These are phyloP conservation scores for Mycotypha africana DNA, from an alignment of 371 early-diverging fungal species.

Conservation along the genomic window DNA sequence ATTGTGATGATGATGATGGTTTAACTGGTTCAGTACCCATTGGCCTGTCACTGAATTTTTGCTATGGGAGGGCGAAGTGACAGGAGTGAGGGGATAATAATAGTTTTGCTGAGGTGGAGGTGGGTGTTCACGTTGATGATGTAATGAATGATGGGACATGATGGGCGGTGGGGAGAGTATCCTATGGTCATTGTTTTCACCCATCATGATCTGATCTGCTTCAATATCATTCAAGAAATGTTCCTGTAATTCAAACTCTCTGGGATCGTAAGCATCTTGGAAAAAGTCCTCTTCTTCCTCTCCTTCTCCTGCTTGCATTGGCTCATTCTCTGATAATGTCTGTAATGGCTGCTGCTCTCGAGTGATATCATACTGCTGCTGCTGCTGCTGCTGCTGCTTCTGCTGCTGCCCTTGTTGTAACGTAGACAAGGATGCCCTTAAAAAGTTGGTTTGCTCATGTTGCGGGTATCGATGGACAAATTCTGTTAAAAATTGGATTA, in stretches of 20 bases:
- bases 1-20: conserved; percentile 2
- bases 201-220: conserved; percentile 10
- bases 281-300: conserved; percentile 10
- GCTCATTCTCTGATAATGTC: no score
- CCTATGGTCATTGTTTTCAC: background rate
- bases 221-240: conserved; percentile 17
- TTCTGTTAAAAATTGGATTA: conserved; percentile 19
- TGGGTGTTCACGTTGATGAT: conserved; percentile 2
- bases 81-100: conserved; percentile 23
- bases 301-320: no score
- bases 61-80: conserved; percentile 15
- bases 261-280: conserved; percentile 17
- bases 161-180: background rate
- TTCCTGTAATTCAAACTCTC: conserved; percentile 14
- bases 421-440: no score
- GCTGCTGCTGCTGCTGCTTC: no score
- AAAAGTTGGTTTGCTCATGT: conserved; percentile 13
- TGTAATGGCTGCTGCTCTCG: no score
- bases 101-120: no score
- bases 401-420: no score
- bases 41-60: conserved; percentile 6
- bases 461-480: conserved; percentile 20
- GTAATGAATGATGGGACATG: background rate
- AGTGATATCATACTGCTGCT: no score
- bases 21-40: conserved; percentile 11